Evolutionary conservation across 208 protist species (phyloP).

Genomic region (Leishmania guyanensis): DNA sequence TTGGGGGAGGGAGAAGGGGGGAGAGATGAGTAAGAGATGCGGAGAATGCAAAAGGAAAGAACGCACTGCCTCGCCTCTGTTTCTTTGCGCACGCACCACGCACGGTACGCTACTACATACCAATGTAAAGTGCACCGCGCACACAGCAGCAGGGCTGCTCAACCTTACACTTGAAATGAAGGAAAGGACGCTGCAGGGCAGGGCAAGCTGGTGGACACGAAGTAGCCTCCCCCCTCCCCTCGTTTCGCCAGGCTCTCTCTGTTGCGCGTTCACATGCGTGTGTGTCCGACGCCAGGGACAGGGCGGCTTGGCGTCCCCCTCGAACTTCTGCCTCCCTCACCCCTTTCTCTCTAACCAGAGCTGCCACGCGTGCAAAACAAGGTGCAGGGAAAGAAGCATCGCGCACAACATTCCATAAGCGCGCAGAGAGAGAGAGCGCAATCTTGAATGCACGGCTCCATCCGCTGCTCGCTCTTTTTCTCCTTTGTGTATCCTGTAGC

Average conservation of each 20-base stretch:
- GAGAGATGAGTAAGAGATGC: neutral
- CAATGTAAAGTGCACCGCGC: neutral
- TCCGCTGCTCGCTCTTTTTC: neutral
- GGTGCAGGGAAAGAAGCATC: neutral
- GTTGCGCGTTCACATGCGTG: neutral
- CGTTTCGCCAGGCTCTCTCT: neutral
- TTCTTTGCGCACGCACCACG: neutral
- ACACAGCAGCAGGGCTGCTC: neutral
- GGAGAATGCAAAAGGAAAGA: neutral
- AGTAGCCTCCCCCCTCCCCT: neutral
- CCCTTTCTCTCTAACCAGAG: neutral
- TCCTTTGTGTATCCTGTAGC: neutral
- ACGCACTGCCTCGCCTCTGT: neutral
- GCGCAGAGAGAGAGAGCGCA: neutral
- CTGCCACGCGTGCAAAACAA: neutral
- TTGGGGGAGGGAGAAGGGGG: neutral
- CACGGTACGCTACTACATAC: neutral
- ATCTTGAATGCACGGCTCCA: neutral
- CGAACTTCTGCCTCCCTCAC: slow-evolving; percentile 20
- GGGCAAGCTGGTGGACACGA: neutral
- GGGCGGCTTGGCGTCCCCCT: neutral
- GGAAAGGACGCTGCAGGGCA: neutral
- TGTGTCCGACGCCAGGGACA: neutral
- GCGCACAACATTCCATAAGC: neutral
- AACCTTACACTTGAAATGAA: neutral